Conservation (phyloP, 768 basidiomycete species). For the Mycena galopus region DNA sequence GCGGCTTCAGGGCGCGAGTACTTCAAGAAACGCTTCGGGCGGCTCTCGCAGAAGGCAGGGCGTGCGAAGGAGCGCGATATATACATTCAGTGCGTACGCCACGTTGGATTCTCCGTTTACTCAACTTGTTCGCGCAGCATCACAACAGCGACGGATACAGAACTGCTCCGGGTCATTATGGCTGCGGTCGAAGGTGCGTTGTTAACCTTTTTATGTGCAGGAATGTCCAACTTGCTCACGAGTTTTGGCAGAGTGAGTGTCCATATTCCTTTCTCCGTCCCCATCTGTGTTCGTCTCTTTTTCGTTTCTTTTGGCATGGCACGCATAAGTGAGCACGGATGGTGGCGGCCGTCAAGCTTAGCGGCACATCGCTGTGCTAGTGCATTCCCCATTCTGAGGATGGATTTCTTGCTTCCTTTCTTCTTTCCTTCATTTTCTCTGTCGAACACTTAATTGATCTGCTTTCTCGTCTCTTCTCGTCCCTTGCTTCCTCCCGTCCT, state of each 20-base stretch:
- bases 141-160: slow-evolving; percentile 93
- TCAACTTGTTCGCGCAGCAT: slow-evolving; percentile 69
- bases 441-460: slow-evolving; percentile 39
- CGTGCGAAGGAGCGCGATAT: slow-evolving; percentile 89
- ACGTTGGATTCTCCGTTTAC: too few relatives aligned
- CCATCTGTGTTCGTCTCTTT: slow-evolving; percentile 37
- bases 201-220: too few relatives aligned
- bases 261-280: slow-evolving; percentile 43
- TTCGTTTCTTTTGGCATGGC: slow-evolving; percentile 31
- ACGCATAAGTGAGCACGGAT: too few relatives aligned
- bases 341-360: slow-evolving; percentile 65
- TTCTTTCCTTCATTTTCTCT: slow-evolving; percentile 1
- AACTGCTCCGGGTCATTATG: slow-evolving; percentile 91
- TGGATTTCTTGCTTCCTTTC: slow-evolving; percentile 37
- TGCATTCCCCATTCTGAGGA: slow-evolving; percentile 28
- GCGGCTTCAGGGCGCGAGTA: slow-evolving; percentile 86
- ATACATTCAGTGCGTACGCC: slow-evolving; percentile 94
- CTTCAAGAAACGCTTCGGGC: slow-evolving; percentile 88
- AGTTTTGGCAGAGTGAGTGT: slow-evolving; percentile 73
- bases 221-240: too few relatives aligned
- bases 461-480: slow-evolving; percentile 39
- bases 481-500: slow-evolving; percentile 29
- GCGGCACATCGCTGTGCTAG: slow-evolving; percentile 74
- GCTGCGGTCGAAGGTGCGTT: slow-evolving; percentile 93
- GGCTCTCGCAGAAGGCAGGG: slow-evolving; percentile 87